Conservation (phyloP, 164 flowering plant genomes). For the Berberis vulgaris region DNA sequence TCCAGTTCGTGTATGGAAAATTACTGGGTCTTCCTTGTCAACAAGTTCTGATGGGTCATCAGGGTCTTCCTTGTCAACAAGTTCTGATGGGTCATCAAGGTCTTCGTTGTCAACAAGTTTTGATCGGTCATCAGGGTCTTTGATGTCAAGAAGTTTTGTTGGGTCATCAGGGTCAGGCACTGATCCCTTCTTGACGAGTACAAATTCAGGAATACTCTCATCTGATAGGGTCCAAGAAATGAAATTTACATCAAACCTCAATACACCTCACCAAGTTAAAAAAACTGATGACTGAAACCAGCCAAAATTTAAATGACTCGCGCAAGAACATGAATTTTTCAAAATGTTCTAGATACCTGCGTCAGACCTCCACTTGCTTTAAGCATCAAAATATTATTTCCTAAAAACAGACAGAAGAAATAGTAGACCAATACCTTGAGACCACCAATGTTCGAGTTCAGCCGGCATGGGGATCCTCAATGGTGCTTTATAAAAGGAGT, state of each 20-base stretch:
- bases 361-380: too few species aligned
- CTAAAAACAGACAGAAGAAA: background rate
- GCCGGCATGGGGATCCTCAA: conserved; percentile 89
- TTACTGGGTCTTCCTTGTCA: conserved; percentile 67
- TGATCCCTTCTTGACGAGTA: conserved; percentile 70
- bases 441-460: conserved; percentile 96
- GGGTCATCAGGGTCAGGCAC: conserved; percentile 82
- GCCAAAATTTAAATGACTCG: too few species aligned
- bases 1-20: conserved; percentile 68
- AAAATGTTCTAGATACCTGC: too few species aligned
- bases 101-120: conserved; percentile 57
- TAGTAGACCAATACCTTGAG: conserved; percentile 34
- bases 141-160: conserved; percentile 47
- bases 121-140: conserved; percentile 70
- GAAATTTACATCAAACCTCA: background rate
- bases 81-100: conserved; percentile 64
- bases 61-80: conserved; percentile 61
- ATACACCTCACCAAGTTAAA: background rate
- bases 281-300: too few species aligned
- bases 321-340: too few species aligned
- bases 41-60: conserved; percentile 56
- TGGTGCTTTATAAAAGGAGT: conserved; percentile 87
- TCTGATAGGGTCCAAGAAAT: conserved; percentile 26
- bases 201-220: conserved; percentile 52
- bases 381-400: background rate